Percentiles rank a stretch among this genome's conserved stretches.
phyloP scores from a whole-genome alignment of 805 yeast genomes.

The Metschnikowia reukaufii region DNA sequence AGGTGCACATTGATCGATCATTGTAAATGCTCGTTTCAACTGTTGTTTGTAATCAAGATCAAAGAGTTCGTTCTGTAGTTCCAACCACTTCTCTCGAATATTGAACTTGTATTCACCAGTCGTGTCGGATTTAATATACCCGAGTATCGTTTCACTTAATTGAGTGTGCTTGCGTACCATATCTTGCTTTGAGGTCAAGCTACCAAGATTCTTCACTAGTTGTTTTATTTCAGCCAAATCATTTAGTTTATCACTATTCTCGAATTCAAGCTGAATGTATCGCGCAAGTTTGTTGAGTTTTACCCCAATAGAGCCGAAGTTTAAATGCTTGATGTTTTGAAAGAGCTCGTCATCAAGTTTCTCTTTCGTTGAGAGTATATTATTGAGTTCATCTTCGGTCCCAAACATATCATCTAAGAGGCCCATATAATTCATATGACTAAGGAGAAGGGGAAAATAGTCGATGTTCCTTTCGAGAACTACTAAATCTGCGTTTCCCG shows the following conservation, averaged over 20 bases:
- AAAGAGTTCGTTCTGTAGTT: conserved; percentile 70
- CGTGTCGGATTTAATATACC: conserved; percentile 37
- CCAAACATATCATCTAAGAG: conserved; percentile 71
- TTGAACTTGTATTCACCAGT: conserved; percentile 23
- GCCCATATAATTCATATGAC: conserved; percentile 82
- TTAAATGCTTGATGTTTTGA: conserved; percentile 56
- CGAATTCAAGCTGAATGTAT: conserved; percentile 66
- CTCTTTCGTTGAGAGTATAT: conserved; percentile 11
- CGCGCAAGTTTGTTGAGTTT: conserved; percentile 70
- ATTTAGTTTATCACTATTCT: conserved; percentile 28
- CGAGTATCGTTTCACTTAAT: conserved; percentile 65
- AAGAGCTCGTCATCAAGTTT: conserved; percentile 49
- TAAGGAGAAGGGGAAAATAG: conserved; percentile 64
- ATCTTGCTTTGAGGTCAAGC: conserved; percentile 65
- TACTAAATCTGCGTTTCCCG: conserved; percentile 64
- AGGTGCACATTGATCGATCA: conserved; percentile 39
- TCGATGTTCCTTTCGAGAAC: conserved; percentile 81
- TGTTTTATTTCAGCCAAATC: conserved; percentile 54
- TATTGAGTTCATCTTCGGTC: conserved; percentile 37
- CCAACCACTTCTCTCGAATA: conserved; percentile 48
- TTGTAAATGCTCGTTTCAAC: conserved; percentile 30
- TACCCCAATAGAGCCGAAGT: conserved; percentile 79
- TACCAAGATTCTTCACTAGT: conserved; percentile 69
- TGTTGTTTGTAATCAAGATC: conserved; percentile 40
- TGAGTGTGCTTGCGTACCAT: conserved; percentile 70